Conservation (phyloP, 2,329 filamentous ascomycete species). For the Colletotrichum sp. region DNA sequence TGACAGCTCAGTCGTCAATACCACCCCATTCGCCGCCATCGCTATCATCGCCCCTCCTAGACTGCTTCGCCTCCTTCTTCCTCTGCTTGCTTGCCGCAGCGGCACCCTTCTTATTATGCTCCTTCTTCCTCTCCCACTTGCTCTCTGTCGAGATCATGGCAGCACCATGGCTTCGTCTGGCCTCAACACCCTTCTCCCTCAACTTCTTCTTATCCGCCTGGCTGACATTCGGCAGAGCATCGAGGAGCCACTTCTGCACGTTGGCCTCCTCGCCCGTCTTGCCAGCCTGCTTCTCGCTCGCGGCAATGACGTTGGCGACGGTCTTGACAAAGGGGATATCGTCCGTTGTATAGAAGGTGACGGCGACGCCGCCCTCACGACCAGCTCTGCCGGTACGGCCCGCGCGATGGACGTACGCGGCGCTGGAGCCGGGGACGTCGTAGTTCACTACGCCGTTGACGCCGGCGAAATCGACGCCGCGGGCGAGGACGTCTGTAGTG, state of each 20-base stretch:
- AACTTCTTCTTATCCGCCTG: slow-evolving; percentile 86
- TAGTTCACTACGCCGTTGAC: slow-evolving; percentile 98
- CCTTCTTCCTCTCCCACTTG: slow-evolving; percentile 72
- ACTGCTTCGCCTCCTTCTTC: slow-evolving; percentile 40
- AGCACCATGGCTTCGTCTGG: slow-evolving; percentile 54
- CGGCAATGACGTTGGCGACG: slow-evolving; percentile 90
- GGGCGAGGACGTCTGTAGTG: slow-evolving; percentile 90
- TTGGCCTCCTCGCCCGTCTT: slow-evolving; percentile 58
- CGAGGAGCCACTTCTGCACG: slow-evolving; percentile 85
- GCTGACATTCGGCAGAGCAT: slow-evolving; percentile 81
- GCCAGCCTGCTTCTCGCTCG: slow-evolving; percentile 75
- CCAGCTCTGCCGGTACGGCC: slow-evolving; percentile 91
- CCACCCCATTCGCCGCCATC: slow-evolving; percentile 52
- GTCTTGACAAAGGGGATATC: slow-evolving; percentile 89
- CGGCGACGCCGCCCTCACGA: slow-evolving; percentile 83
- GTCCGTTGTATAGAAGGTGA: slow-evolving; percentile 95
- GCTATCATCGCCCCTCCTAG: slow-evolving; percentile 25
- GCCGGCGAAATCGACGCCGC: slow-evolving; percentile 92
- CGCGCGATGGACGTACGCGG: slow-evolving; percentile 90
- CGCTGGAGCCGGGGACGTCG: slow-evolving; percentile 90
- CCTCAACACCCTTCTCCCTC: slow-evolving; percentile 82
- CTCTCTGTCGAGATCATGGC: slow-evolving; percentile 84
- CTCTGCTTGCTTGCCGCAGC: slow-evolving; percentile 66
- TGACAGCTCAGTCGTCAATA: slow-evolving; percentile 44
- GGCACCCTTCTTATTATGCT: slow-evolving; percentile 70